Base-by-base conservation (phyloP, 371 early-diverging fungal genomes). In the Apophysomyces trapeziformis region DNA sequence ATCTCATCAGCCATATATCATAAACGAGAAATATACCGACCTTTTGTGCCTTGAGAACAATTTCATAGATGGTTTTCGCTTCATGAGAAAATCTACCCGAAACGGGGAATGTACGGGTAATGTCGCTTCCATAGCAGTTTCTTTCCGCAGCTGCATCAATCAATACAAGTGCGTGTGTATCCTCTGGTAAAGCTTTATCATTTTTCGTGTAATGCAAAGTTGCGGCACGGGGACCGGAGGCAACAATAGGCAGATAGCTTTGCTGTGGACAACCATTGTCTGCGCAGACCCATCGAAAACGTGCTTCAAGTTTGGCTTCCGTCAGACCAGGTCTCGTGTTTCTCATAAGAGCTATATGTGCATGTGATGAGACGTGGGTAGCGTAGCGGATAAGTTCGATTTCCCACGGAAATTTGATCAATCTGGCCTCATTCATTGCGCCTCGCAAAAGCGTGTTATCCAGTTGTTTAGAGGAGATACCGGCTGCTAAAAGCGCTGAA, bases 91-190 rank as follows among this genome's bases (percentile, higher is more conserved):
- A 96, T 61, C 79, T 79, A 14, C 93, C 91, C 36, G 89, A 86
- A 26, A 90, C 86, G 5, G 97, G 97, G 80, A 87, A 97, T 5
- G 91, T 91, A 16, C 96, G 86, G 3, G 96, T 97, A 66, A 97
- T 90, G 65, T 97, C 96, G 37, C 90, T 86, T 38, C 93, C 93
- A 72, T 97, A 96, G 77, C 89, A 88, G n/a, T 80, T 69, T 56
- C 71, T 80, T 67, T 95, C 94, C 64, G 91, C 93, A 16, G 93
- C 97, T 38, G 95, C 95, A 74, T 96, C 97, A 12, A 95, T 92
- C 16, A 96, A 73, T 11, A 95, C 85, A 58, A 96, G 68, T 57
- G 74, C 58, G 67, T 83, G 68, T 0, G 64, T 60, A 9, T 41
- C 60, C 60, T 74, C 60, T 2, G 64, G 69, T 21, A 83, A 71